These are phyloP conservation scores for Zanthoxylum bungeanum DNA, from an alignment of 345 rosid species.

Conservation along the genomic window DNA sequence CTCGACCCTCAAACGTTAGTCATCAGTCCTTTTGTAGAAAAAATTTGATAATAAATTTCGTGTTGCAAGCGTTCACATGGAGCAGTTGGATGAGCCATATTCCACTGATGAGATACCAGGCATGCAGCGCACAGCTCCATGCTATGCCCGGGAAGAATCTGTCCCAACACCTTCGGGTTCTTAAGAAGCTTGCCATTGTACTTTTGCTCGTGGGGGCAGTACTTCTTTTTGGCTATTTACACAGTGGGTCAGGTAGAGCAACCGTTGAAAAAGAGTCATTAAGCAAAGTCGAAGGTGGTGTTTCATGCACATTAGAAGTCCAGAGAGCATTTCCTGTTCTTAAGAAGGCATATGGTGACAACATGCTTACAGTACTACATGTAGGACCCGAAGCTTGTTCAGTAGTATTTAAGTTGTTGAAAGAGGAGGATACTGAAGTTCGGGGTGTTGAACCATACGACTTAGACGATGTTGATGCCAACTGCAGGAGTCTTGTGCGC, in stretches of 20 bases:
- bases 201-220: too few species aligned
- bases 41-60: too few species aligned
- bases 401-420: conserved; percentile 54
- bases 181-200: too few species aligned
- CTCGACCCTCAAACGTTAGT: too few species aligned
- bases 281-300: conserved; percentile 47
- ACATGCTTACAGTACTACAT: conserved; percentile 59
- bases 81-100: too few species aligned
- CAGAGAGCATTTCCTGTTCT: conserved; percentile 50
- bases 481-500: conserved; percentile 48
- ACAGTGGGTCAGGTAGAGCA: conserved; percentile 48
- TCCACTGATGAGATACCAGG: too few species aligned
- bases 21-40: too few species aligned
- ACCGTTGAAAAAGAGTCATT: conserved; percentile 35
- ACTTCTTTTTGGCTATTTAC: conserved; percentile 48
- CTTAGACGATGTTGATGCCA: conserved; percentile 53
- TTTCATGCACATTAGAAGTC: conserved; percentile 59
- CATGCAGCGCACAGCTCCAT: too few species aligned
- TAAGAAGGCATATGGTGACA: conserved; percentile 65
- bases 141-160: too few species aligned
- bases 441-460: conserved; percentile 82
- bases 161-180: too few species aligned
- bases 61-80: too few species aligned
- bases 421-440: conserved; percentile 52
- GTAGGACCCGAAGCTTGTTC: conserved; percentile 72